Conservation (phyloP, 2,329 filamentous ascomycete genomes). For the Periconia sp. region DNA sequence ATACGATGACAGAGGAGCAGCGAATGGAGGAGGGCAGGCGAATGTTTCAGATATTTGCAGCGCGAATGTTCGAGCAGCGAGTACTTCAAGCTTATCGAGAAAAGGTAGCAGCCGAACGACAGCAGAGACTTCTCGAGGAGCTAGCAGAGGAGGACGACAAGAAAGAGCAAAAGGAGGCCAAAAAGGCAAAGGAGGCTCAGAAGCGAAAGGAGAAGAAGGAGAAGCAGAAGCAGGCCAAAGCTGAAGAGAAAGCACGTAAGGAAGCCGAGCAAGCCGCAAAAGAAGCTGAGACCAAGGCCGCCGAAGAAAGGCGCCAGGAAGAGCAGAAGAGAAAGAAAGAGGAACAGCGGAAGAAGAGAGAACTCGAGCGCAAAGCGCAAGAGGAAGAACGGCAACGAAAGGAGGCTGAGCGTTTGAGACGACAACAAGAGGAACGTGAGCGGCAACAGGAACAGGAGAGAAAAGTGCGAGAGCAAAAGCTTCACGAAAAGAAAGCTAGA, state of each 20-base stretch:
- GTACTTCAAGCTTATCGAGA: slow-evolving; percentile 97
- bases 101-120: slow-evolving; percentile 92
- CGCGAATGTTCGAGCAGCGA: slow-evolving; percentile 98
- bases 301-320: slow-evolving; percentile 78
- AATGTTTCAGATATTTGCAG: slow-evolving; percentile 99
- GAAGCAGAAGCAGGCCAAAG: slow-evolving; percentile 83
- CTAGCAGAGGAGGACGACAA: slow-evolving; percentile 82
- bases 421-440: slow-evolving; percentile 83
- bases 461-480: slow-evolving; percentile 79
- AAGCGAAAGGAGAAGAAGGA: slow-evolving; percentile 94
- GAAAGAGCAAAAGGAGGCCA: slow-evolving; percentile 81
- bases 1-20: slow-evolving; percentile 96
- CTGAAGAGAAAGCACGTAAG: slow-evolving; percentile 87
- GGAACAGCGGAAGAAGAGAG: slow-evolving; percentile 89
- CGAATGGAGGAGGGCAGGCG: slow-evolving; percentile 97
- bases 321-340: slow-evolving; percentile 84
- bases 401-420: slow-evolving; percentile 81
- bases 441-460: slow-evolving; percentile 84
- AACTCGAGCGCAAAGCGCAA: slow-evolving; percentile 86
- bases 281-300: slow-evolving; percentile 75
- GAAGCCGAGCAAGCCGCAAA: slow-evolving; percentile 91
- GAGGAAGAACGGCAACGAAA: slow-evolving; percentile 87
- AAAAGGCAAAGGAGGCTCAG: slow-evolving; percentile 91
- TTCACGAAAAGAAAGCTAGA: slow-evolving; percentile 78
- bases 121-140: slow-evolving; percentile 88